Evolutionary conservation across 176 grass and related monocot species (phyloP), one percentile per base, ranked within the genome.

Genomic region (Secale cereale): DNA sequence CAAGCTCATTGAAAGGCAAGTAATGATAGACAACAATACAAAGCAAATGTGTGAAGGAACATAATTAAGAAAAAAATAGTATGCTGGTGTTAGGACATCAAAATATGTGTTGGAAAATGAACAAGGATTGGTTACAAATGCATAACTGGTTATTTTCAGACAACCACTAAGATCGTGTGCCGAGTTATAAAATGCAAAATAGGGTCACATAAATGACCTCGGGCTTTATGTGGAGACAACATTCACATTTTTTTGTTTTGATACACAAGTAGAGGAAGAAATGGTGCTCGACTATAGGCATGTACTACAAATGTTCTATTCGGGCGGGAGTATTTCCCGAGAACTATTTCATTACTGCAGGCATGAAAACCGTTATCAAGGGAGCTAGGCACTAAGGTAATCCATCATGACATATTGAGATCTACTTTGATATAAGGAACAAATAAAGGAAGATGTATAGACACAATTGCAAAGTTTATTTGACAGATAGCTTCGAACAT

Each of bases 401-500:
- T 56, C 17, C 19, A 48, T 80, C 70, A 76, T 70, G 30, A 22
- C 10, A 64, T 79, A 14, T 28, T 29, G 57, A 59, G 6, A 60
- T 56, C 48, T 70, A 81, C 36, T 1, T 54, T 86, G 46, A 83
- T 86, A 41, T 78, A 63, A 74, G 27, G 54, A 79, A 54, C 27
- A 48, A 52, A 48, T 50, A 64, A 70, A 72, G 28, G 3, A 65
- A 65, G 31, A 82, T 7, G 31, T 27, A 32, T 7, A 73, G 13
- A 50, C 16, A 17, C 46, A 50, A 17, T 50, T 50, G 5, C 46
- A 1, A 50, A 45, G 41, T 50, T 19, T 52, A 61, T 71, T 71
- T 41, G 7, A 71, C 8, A 74, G 16, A 76, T 87, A 97, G 90
- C 89, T 97, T 80, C 37, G 30, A 81, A 68, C 35, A 94, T 82